Evolutionary conservation across 345 rosid genomes (phyloP).

Genomic region (Aegle marmelos): DNA sequence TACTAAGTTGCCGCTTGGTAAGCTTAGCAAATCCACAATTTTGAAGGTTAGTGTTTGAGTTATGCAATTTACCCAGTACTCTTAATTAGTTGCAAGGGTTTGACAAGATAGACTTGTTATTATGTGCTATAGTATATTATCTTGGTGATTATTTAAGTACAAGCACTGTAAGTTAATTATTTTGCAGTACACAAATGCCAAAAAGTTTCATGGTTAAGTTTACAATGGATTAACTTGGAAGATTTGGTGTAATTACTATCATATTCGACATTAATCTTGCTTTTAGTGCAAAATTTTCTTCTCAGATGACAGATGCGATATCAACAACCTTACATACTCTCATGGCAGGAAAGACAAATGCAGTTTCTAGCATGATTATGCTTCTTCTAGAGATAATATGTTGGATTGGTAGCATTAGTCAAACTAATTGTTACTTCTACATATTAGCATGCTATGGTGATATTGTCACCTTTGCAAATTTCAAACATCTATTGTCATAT

Average conservation of each 20-base stretch:
- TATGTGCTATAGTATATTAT: background rate
- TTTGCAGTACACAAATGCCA: too few species aligned
- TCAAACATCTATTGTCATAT: background rate
- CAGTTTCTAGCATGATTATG: background rate
- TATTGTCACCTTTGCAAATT: background rate
- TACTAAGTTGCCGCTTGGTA: constrained; percentile 90
- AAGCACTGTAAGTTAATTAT: background rate
- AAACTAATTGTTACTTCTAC: background rate
- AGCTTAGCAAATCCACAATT: constrained; percentile 79
- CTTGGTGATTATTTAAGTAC: background rate
- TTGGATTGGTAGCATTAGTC: background rate
- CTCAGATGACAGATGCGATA: background rate
- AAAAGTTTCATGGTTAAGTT: background rate
- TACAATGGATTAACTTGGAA: background rate
- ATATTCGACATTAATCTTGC: background rate
- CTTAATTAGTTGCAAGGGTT: background rate
- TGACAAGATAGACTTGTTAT: background rate
- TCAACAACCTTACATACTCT: background rate
- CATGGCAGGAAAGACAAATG: background rate
- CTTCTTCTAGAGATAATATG: background rate
- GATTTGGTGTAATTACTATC: background rate
- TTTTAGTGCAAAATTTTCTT: background rate
- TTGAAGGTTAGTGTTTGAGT: constrained; percentile 35
- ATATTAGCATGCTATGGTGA: background rate
- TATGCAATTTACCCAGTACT: background rate